Base-by-base conservation (phyloP, 164 flowering plant genomes). In the Akebia trifoliata region DNA sequence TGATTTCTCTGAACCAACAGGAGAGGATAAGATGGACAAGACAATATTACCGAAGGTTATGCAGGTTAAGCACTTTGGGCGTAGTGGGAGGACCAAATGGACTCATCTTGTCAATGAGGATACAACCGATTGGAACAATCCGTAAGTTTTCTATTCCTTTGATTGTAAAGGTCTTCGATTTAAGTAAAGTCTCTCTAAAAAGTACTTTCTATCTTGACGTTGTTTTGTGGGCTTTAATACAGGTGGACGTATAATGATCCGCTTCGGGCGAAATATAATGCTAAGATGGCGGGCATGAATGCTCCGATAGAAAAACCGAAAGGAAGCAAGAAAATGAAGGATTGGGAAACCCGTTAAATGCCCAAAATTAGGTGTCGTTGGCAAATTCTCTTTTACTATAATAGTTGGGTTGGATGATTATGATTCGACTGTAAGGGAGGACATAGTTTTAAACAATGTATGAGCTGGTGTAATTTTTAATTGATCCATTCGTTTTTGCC, bases 51-150 rank as follows among this genome's bases (percentile, higher is more conserved):
- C 96, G 2, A 87, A 87, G 75, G 91, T 90, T 59, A 87, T 91
- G 97, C 96, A 87, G 65, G 94, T 87, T 57, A 87, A 87, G 73
- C 97, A 91, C 75, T 91, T 91, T 65, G 96, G 97, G 31, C 87
- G 97, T 15, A 91, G 96, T 72, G 97, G 97, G 54, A 82, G 97
- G 74, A 86, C 96, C 3, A 91, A 87, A 61, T 86, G 97, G 94
- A 86, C 94, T 1, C 97, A 91, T 74, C 96, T 91, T 65, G 97
- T 91, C 67, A 79, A 82, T 42, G 92, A 91, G 76, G 97, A 87
- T 68, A 87, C 97, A n/a, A 91, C 94, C 22, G 94, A 84, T 64
- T 91, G 94, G 94, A 81, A 84, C 71, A 84, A 78, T 54, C 96
- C 94, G 91, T 90, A 77, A 69, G 95, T 53, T 30, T 32, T 50